A percentile compares a stretch with the other conserved stretches of the same genome.
Evolutionary conservation across 2,329 filamentous ascomycete species (phyloP).

Genomic region (Trichoderma citrinoviride): DNA sequence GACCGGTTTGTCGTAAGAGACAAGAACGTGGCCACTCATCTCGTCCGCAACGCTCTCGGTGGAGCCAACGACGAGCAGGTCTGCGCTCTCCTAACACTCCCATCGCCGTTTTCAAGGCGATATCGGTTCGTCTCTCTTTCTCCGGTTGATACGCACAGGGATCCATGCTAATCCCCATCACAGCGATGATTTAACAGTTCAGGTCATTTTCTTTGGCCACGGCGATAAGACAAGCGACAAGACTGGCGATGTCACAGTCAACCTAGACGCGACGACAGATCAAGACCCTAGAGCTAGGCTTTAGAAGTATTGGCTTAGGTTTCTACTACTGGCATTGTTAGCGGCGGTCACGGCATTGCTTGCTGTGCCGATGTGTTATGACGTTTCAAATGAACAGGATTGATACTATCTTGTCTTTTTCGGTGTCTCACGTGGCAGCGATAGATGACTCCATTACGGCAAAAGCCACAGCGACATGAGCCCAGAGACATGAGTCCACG

Average conservation of each 20-base stretch:
- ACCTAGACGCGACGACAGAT: constrained; percentile 76
- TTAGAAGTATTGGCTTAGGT: constrained; percentile 27
- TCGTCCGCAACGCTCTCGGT: constrained; percentile 91
- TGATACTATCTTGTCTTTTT: neutral
- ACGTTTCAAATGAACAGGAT: constrained; percentile 8
- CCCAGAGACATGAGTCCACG: neutral
- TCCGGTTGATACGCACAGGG: too few relatives aligned
- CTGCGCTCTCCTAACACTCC: constrained; percentile 84
- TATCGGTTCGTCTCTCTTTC: constrained; percentile 64
- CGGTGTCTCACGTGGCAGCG: constrained; percentile 4
- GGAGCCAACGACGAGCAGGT: constrained; percentile 93
- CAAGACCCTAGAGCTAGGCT: constrained; percentile 42
- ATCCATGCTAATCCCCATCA: constrained; percentile 23
- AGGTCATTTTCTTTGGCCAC: constrained; percentile 97
- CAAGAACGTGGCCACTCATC: constrained; percentile 92
- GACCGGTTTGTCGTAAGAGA: constrained; percentile 92
- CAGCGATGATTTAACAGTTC: constrained; percentile 92
- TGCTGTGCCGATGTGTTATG: constrained; percentile 6
- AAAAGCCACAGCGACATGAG: neutral
- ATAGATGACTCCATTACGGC: neutral
- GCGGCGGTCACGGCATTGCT: constrained; percentile 4
- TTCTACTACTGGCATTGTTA: constrained; percentile 1
- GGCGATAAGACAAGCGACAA: constrained; percentile 55
- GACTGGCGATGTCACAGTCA: constrained; percentile 71
- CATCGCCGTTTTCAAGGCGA: constrained; percentile 83